Evolutionary conservation across 306 rosid genomes (phyloP).

Genomic region (Casuarina equisetifolia): DNA sequence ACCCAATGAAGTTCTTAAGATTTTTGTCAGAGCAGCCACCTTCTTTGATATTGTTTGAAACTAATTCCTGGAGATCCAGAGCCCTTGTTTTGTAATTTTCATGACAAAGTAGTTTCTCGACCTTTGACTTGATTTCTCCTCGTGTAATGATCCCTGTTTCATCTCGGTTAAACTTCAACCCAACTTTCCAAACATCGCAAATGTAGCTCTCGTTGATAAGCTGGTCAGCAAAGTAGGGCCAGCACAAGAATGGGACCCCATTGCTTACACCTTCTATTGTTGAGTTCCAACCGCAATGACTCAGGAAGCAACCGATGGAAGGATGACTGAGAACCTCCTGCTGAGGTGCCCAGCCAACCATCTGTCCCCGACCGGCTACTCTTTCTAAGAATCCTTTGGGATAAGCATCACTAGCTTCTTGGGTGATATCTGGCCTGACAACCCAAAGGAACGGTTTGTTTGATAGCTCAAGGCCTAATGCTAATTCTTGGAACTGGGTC

Average conservation of each 20-base stretch:
- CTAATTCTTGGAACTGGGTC: constrained; percentile 24
- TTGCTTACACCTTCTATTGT: constrained; percentile 39
- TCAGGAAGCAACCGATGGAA: constrained; percentile 42
- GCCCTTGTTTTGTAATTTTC: constrained; percentile 28
- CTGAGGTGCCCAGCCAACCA: neutral
- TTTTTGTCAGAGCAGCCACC: constrained; percentile 32
- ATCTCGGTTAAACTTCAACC: constrained; percentile 32
- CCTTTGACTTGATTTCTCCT: constrained; percentile 35
- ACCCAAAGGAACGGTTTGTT: too few relatives aligned
- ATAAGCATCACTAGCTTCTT: too few relatives aligned
- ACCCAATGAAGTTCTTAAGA: constrained; percentile 27
- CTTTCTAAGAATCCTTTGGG: too few relatives aligned
- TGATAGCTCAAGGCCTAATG: constrained; percentile 10
- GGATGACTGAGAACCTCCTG: constrained; percentile 37
- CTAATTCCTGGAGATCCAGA: constrained; percentile 13
- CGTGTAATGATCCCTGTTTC: constrained; percentile 32
- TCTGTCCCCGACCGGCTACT: too few relatives aligned
- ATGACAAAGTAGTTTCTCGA: constrained; percentile 36
- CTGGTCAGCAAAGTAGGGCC: constrained; percentile 50
- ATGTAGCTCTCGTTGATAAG: constrained; percentile 25
- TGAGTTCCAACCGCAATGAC: constrained; percentile 23
- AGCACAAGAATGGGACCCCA: constrained; percentile 54
- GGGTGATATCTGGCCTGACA: too few relatives aligned
- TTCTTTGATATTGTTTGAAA: constrained; percentile 1
- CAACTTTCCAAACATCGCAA: constrained; percentile 50